These are phyloP conservation scores for Alternaria gaisen DNA, from an alignment of 2,329 filamentous ascomycete species.

Conservation along the genomic window DNA sequence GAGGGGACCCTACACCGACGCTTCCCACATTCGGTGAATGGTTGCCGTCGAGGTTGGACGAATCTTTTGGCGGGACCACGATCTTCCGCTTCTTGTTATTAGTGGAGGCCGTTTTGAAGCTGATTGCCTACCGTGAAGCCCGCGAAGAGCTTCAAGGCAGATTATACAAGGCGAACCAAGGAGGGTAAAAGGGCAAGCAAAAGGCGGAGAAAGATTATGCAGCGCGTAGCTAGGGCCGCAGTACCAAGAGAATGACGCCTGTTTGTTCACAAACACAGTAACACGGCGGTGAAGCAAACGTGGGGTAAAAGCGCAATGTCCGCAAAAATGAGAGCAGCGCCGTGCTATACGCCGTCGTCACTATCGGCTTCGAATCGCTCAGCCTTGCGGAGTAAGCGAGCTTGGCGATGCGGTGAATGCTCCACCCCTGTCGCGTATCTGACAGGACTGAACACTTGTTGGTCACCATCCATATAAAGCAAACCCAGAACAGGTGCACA, in stretches of 20 bases:
- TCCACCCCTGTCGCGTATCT: conserved; percentile 5
- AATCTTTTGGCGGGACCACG: conserved; percentile 42
- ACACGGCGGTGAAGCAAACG: conserved; percentile 22
- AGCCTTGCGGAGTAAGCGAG: conserved; percentile 34
- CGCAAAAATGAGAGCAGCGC: conserved; percentile 34
- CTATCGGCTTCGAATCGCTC: conserved; percentile 19
- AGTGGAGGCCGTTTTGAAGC: conserved; percentile 53
- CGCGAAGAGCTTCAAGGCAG: conserved; percentile 49
- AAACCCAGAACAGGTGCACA: no score
- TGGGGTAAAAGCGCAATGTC: conserved; percentile 32
- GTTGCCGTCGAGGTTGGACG: conserved; percentile 17
- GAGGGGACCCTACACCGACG: conserved; percentile 44
- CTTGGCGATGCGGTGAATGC: conserved; percentile 20
- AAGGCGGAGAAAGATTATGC: conserved; percentile 13
- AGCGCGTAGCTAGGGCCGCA: conserved; percentile 31
- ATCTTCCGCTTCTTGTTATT: conserved; percentile 61
- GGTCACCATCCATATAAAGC: not conserved
- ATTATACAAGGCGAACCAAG: conserved; percentile 18
- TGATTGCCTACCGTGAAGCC: conserved; percentile 51
- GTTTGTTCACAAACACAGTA: conserved; percentile 13
- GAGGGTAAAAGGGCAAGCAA: conserved; percentile 5
- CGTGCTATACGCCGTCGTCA: conserved; percentile 31
- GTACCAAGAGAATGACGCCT: conserved; percentile 11
- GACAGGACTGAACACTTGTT: conserved; percentile 1
- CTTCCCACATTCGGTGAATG: conserved; percentile 46